Percentiles rank a stretch among this genome's conserved stretches.
phyloP scores from a whole-genome alignment of 2,329 filamentous ascomycete species.

The Aspergillus tanneri region DNA sequence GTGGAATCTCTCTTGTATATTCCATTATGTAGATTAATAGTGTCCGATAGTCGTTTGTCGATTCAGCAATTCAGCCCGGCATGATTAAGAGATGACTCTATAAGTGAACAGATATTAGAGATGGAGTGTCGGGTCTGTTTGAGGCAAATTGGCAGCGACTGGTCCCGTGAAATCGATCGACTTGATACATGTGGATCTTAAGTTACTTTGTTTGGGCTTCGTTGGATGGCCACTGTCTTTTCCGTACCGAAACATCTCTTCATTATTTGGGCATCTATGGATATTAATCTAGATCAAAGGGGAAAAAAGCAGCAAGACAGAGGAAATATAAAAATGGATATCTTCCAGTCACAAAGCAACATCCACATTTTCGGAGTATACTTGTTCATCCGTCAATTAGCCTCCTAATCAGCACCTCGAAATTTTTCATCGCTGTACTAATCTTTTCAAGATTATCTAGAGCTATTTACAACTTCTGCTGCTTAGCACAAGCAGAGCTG shows the following conservation, averaged over 20 bases:
- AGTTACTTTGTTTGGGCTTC: not conserved
- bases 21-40: no score
- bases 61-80: no score
- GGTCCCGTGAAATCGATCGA: not conserved
- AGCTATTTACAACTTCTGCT: not conserved
- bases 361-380: no score
- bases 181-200: not conserved
- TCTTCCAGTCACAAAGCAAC: not conserved
- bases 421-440: not conserved
- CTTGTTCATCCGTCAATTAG: not conserved
- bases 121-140: no score
- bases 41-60: no score
- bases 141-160: no score
- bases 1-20: no score
- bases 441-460: not conserved
- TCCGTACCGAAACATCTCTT: not conserved
- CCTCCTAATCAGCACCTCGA: not conserved
- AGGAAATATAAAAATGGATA: not conserved
- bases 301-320: not conserved
- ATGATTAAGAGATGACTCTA: no score
- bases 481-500: not conserved
- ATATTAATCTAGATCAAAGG: not conserved
- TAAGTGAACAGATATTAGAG: no score
- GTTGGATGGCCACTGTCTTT: not conserved
- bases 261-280: not conserved